Conservation (phyloP, 108 stramenopile genomes). For the Ochromonas danica region DNA sequence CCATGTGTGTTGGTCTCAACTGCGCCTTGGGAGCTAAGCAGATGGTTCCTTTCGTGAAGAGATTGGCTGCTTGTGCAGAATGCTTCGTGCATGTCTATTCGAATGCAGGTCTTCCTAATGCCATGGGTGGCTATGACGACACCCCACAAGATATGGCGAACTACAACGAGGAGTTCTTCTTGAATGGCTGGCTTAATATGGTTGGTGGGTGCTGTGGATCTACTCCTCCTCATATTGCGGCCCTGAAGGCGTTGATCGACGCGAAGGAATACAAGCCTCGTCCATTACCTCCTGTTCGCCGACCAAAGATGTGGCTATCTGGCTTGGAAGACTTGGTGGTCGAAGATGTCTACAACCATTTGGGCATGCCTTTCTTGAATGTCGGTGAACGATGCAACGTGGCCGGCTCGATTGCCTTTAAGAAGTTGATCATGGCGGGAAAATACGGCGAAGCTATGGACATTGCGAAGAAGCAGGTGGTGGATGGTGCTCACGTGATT, state of each 20-base stretch:
- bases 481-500: conserved; percentile 95
- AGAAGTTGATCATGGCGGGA: conserved; percentile 92
- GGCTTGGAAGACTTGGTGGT: conserved; percentile 90
- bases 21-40: conserved; percentile 94
- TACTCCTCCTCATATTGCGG: conserved; percentile 91
- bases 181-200: conserved; percentile 93
- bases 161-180: conserved; percentile 83
- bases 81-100: conserved; percentile 96
- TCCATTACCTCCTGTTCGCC: conserved; percentile 57
- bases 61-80: conserved; percentile 80
- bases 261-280: conserved; percentile 67
- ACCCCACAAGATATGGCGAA: conserved; percentile 89
- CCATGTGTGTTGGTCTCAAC: conserved; percentile 97
- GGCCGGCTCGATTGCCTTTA: conserved; percentile 87
- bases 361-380: conserved; percentile 89
- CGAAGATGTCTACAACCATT: conserved; percentile 83
- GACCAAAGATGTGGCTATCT: conserved; percentile 88
- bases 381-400: conserved; percentile 97
- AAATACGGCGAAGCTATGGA: conserved; percentile 94
- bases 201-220: conserved; percentile 98
- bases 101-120: conserved; percentile 97
- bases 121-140: conserved; percentile 98
- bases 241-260: conserved; percentile 57
- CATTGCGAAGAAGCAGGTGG: conserved; percentile 95
- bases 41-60: conserved; percentile 92